A percentile compares a stretch with the other conserved stretches of the same genome.
These are phyloP conservation scores for Eucalyptus sp. DNA, from an alignment of 345 rosid species.

Conservation along the genomic window DNA sequence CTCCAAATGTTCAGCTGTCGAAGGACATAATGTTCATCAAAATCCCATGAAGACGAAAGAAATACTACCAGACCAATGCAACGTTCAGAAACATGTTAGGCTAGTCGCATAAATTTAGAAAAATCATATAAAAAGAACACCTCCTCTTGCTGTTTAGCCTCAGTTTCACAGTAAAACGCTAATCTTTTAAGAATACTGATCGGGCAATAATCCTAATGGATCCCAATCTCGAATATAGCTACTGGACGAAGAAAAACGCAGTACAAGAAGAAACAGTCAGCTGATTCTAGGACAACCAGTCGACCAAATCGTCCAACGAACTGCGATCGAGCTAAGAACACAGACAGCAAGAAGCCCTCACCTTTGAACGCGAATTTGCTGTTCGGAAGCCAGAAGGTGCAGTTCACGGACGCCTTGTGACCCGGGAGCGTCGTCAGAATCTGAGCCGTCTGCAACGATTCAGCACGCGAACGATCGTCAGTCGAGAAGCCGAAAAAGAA, in stretches of 20 bases:
- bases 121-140: not conserved
- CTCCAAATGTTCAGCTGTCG: conserved; percentile 46
- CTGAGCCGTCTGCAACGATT: conserved; percentile 45
- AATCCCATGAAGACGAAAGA: not conserved
- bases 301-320: not conserved
- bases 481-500: not conserved
- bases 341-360: not conserved
- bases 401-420: conserved; percentile 71
- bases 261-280: not conserved
- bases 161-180: not conserved
- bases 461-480: not conserved
- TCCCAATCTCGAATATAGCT: not conserved
- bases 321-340: not conserved
- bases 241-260: not conserved
- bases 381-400: conserved; percentile 85
- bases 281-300: not conserved
- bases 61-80: not conserved
- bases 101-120: not conserved
- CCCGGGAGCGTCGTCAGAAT: conserved; percentile 84
- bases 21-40: not conserved
- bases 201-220: not conserved
- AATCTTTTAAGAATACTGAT: not conserved
- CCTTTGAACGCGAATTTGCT: conserved; percentile 74
- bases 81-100: not conserved
- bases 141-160: not conserved